These are phyloP conservation scores for Penicillium daleae DNA, from an alignment of 495 filamentous ascomycete species.

Conservation along the genomic window DNA sequence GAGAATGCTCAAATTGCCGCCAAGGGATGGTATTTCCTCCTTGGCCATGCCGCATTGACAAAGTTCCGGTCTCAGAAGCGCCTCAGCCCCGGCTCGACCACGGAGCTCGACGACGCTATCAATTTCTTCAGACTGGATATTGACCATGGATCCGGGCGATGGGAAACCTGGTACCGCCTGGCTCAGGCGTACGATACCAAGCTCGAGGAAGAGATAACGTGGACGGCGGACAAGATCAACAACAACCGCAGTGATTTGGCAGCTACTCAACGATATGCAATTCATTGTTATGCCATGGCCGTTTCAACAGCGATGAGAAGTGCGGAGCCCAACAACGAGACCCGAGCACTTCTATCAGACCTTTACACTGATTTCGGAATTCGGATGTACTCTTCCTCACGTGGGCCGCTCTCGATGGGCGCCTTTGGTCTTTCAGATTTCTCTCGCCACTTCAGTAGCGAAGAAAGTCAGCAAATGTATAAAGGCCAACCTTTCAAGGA, in stretches of 20 bases:
- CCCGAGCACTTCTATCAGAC: constrained; percentile 70
- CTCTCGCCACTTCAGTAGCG: constrained; percentile 74
- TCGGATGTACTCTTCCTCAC: constrained; percentile 86
- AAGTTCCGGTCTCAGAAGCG: constrained; percentile 88
- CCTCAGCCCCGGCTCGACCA: constrained; percentile 72
- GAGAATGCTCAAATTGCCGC: constrained; percentile 66
- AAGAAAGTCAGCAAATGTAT: constrained; percentile 70
- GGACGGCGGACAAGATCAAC: constrained; percentile 96
- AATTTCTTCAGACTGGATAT: constrained; percentile 84
- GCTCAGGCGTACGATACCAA: constrained; percentile 91
- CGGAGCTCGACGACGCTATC: constrained; percentile 83
- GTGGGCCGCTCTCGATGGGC: constrained; percentile 89
- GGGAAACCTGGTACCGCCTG: constrained; percentile 96
- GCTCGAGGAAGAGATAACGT: constrained; percentile 87
- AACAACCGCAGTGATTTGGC: constrained; percentile 76
- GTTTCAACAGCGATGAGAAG: constrained; percentile 70
- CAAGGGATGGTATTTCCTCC: constrained; percentile 90
- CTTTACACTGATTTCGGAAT: constrained; percentile 89
- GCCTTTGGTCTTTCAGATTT: constrained; percentile 76
- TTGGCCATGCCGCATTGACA: constrained; percentile 84
- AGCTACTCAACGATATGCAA: constrained; percentile 75
- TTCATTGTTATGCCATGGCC: constrained; percentile 93
- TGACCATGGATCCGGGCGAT: constrained; percentile 79
- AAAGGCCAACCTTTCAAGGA: constrained; percentile 71
- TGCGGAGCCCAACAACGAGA: constrained; percentile 64